Percentiles rank a stretch among this genome's conserved stretches.
Evolutionary conservation across 176 grass and related monocot species (phyloP).

Genomic region (bread wheat (Triticum aestivum)): IWGSC_CS_RefSeq_v2.1 NC_057806.1:505444429-505444928

Average conservation of each 20-base stretch:
- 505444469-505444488: constrained; percentile 78
- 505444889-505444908: constrained; percentile 66
- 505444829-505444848: constrained; percentile 83
- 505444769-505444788: constrained; percentile 60
- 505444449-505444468: constrained; percentile 79
- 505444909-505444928: constrained; percentile 80
- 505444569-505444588: constrained; percentile 54
- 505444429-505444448: constrained; percentile 92
- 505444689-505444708: constrained; percentile 76
- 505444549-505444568: constrained; percentile 66
- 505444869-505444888: constrained; percentile 59
- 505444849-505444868: constrained; percentile 63
- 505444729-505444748: constrained; percentile 80
- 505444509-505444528: constrained; percentile 62
- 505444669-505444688: constrained; percentile 63
- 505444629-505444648: constrained; percentile 87
- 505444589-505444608: constrained; percentile 79
- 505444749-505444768: constrained; percentile 69
- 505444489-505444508: constrained; percentile 71
- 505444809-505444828: constrained; percentile 59
- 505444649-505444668: constrained; percentile 72
- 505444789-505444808: constrained; percentile 59
- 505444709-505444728: constrained; percentile 89
- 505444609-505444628: constrained; percentile 68
- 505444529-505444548: constrained; percentile 50